Evolutionary conservation across 495 filamentous ascomycete species (phyloP).

Genomic region (Penicillium cinerascens): DNA sequence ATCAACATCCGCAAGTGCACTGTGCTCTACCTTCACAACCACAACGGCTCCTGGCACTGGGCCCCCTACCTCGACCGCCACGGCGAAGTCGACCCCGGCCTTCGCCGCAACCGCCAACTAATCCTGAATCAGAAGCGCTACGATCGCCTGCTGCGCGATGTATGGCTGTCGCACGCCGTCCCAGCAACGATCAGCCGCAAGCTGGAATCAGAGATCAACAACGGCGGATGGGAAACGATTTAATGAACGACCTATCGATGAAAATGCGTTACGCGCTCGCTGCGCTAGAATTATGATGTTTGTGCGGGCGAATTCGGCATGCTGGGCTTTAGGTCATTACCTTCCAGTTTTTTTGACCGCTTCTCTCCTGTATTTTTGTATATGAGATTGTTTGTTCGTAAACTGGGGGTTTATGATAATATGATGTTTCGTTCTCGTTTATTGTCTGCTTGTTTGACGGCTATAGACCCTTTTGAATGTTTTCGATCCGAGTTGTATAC

Average conservation of each 20-base stretch:
- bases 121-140: conserved; percentile 92
- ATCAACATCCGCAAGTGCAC: conserved; percentile 95
- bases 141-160: conserved; percentile 76
- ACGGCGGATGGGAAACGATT: conserved; percentile 94
- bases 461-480: neutral
- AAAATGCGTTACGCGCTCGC: conserved; percentile 2
- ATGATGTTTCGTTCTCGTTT: neutral
- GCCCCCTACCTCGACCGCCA: conserved; percentile 95
- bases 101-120: conserved; percentile 77
- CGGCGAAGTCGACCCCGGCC: conserved; percentile 84
- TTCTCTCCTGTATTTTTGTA: neutral
- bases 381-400: neutral
- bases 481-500: neutral
- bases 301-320: neutral
- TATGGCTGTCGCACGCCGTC: conserved; percentile 84
- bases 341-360: neutral
- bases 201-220: conserved; percentile 91
- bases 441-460: neutral
- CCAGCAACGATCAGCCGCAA: conserved; percentile 86
- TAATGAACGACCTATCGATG: conserved; percentile 29
- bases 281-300: neutral
- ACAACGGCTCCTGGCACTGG: conserved; percentile 76
- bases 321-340: neutral
- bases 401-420: neutral
- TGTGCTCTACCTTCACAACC: conserved; percentile 77